Base-by-base conservation (phyloP, 2,329 filamentous ascomycete species). In the Zarea fungicola region DNA sequence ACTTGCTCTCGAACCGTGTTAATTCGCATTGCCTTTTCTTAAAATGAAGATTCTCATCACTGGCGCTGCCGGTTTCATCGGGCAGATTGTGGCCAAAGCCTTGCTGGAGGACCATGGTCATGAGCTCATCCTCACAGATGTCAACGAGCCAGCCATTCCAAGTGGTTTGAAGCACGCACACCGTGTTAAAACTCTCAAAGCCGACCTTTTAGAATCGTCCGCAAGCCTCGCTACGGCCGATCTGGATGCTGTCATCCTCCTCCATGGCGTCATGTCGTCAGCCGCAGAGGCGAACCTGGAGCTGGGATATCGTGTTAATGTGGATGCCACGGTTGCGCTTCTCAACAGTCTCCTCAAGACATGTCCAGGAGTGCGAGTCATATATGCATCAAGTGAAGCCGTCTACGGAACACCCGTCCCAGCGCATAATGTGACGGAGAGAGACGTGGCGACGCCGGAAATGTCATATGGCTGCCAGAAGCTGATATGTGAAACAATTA, bases 221-320 rank as follows among this genome's bases (percentile, higher is more conserved):
- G n/a, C 1, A n/a, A 6, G 16, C 14, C 22, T 6, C 13, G 21
- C 14, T 40, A 22, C n/a, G n/a, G n/a, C n/a, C n/a, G n/a, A n/a
- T n/a, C n/a, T n/a, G 37, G 64, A 75, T 50, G 69, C 74, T 41
- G 67, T 76, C 50, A 81, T 78, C 61, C 69, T 82, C 51, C 71
- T 83, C 52, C 79, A 83, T 58, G 80, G 79, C 46, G 79, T 83
- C 63, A 83, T 83, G 80, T 81, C 77, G 1, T 74, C 73, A n/a
- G 79, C 77, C 19, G 73, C 77, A 9, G 80, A 83, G 64, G 74
- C 74, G 29, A 76, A 81, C 48, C 64, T 79, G 71, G 59, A 77
- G 69, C 55, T 72, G 5, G 49, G 49, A 6, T 48, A 49, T 37
- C 40, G 66, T 32, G 78, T 81, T 49, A 82, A 83, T 59, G 67